These are phyloP conservation scores for Paramyrothecium roridum DNA, from an alignment of 2,329 filamentous ascomycete genomes.

Conservation along the genomic window DNA sequence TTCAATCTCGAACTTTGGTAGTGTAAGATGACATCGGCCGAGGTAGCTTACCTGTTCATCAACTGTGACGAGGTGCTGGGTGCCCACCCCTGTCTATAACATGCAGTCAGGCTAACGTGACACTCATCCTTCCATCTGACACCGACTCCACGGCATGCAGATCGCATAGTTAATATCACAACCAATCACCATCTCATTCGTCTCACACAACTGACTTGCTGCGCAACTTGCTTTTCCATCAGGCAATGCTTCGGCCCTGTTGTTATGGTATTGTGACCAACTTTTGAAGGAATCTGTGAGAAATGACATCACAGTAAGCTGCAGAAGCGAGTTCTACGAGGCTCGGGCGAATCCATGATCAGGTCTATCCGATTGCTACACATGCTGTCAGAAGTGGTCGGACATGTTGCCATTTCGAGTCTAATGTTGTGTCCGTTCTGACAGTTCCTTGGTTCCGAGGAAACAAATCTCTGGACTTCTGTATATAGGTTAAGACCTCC, in stretches of 20 bases:
- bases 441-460: no score
- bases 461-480: background rate
- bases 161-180: background rate
- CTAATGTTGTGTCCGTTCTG: no score
- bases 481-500: background rate
- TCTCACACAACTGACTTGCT: background rate
- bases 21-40: background rate
- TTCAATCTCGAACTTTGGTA: background rate
- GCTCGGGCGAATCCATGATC: background rate
- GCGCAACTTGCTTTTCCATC: background rate
- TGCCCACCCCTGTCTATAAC: background rate
- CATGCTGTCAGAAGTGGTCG: no score
- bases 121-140: background rate
- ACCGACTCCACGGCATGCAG: background rate
- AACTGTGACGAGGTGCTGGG: background rate
- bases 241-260: no score
- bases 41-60: background rate
- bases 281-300: background rate
- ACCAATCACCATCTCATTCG: background rate
- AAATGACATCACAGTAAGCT: background rate
- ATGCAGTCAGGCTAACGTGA: background rate
- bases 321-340: background rate
- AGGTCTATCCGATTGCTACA: background rate
- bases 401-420: no score
- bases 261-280: no score